Conservation (phyloP, 768 basidiomycete species). For the Lactifluus echinatus region DNA sequence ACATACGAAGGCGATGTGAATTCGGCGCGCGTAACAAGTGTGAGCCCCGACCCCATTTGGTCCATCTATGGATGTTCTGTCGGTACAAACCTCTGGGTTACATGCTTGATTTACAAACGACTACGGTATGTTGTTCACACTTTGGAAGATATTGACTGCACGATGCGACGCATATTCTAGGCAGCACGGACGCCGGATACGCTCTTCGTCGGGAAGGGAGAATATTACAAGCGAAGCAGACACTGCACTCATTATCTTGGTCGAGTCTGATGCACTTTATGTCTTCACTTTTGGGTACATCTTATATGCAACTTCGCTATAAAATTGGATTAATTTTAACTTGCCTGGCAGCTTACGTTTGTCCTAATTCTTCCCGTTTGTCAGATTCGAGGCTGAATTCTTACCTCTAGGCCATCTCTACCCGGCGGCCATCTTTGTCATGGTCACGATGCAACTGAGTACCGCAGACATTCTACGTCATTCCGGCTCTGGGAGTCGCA, state of each 20-base stretch:
- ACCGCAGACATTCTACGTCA: not conserved
- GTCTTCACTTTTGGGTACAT: conserved; percentile 5
- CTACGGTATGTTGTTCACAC: not conserved
- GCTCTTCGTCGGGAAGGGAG: not conserved
- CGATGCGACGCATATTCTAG: not conserved
- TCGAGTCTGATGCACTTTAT: conserved; percentile 7
- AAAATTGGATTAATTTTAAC: not conserved
- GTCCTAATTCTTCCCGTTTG: not conserved
- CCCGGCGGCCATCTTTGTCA: conserved; percentile 1
- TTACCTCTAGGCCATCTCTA: conserved; percentile 8
- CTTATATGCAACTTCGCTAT: not conserved
- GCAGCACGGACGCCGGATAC: conserved; percentile 1
- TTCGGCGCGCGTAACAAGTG: not conserved
- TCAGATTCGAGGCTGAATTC: not conserved
- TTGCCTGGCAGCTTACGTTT: not conserved
- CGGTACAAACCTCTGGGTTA: conserved; percentile 12
- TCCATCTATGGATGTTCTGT: not conserved
- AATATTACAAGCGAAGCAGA: not conserved
- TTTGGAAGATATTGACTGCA: not conserved
- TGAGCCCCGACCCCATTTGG: not conserved
- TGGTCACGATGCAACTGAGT: conserved; percentile 9
- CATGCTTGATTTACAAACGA: conserved; percentile 6
- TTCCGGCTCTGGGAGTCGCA: not conserved
- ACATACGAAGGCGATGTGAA: not conserved
- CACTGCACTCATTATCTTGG: not conserved